Evolutionary conservation across 257 asterid species (phyloP).

Genomic region (Solanum phureja): DNA sequence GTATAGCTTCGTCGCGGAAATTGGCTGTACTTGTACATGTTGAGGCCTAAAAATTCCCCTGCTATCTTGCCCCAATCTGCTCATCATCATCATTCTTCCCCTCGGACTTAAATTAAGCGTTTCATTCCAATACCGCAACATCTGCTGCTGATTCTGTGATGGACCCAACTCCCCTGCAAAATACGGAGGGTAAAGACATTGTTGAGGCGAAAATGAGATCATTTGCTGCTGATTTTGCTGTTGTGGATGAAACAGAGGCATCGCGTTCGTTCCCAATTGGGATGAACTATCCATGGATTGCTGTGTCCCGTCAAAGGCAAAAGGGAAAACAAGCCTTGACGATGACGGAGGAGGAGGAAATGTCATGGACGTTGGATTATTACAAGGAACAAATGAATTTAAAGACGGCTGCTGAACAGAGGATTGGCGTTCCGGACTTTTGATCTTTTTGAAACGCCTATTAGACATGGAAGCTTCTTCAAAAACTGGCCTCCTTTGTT

Average conservation of each 20-base stretch:
- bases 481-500: constrained; percentile 50
- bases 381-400: background rate
- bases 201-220: constrained; percentile 60
- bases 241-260: constrained; percentile 26
- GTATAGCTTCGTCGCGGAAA: constrained; percentile 55
- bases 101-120: constrained; percentile 67
- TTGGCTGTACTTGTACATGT: constrained; percentile 14
- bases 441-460: constrained; percentile 54
- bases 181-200: constrained; percentile 48
- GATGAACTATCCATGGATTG: constrained; percentile 12
- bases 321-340: constrained; percentile 50
- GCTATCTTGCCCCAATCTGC: constrained; percentile 25
- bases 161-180: constrained; percentile 35
- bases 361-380: background rate
- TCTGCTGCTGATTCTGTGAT: constrained; percentile 37
- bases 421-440: constrained; percentile 44
- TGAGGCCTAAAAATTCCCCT: constrained; percentile 26
- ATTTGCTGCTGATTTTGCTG: constrained; percentile 48
- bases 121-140: constrained; percentile 66
- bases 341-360: constrained; percentile 15
- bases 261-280: constrained; percentile 3
- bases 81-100: constrained; percentile 75
- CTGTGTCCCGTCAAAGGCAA: constrained; percentile 39
- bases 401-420: constrained; percentile 9
- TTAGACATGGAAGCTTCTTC: constrained; percentile 42